Conservation (phyloP, 306 rosid species). For the Gynostemma pentaphyllum region DNA sequence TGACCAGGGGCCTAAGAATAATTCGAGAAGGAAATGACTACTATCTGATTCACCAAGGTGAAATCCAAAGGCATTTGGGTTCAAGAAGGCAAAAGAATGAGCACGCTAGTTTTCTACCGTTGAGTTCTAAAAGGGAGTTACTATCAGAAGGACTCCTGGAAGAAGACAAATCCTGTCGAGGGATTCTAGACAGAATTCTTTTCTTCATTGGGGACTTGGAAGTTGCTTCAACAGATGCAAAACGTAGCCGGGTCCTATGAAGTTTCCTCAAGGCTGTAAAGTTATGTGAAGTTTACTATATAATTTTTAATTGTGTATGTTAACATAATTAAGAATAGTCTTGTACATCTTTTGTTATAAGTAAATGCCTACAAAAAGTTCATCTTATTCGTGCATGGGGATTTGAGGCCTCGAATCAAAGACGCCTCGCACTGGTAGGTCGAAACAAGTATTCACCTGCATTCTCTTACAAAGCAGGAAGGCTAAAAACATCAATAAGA, state of each 20-base stretch:
- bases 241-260: conserved; percentile 39
- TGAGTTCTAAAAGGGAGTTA: conserved; percentile 20
- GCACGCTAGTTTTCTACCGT: conserved; percentile 3
- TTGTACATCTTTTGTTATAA: not conserved
- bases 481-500: not conserved
- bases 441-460: not conserved
- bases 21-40: conserved; percentile 57
- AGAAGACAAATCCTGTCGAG: conserved; percentile 35
- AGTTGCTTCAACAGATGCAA: conserved; percentile 56
- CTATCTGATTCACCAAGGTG: conserved; percentile 73
- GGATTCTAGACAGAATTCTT: conserved; percentile 61
- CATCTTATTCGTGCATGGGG: not conserved
- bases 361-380: not conserved
- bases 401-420: not conserved
- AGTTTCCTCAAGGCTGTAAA: not conserved
- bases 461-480: not conserved
- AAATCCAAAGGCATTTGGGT: conserved; percentile 49
- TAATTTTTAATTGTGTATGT: not conserved
- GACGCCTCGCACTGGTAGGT: not conserved
- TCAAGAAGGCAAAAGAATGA: conserved; percentile 35
- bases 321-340: conserved; percentile 1
- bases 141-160: conserved; percentile 20
- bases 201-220: conserved; percentile 77
- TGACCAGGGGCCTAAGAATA: conserved; percentile 56
- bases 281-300: not conserved